Evolutionary conservation across 805 yeast species (phyloP), one percentile per base, ranked within the genome.

Genomic region (Kazachstania africana): DNA sequence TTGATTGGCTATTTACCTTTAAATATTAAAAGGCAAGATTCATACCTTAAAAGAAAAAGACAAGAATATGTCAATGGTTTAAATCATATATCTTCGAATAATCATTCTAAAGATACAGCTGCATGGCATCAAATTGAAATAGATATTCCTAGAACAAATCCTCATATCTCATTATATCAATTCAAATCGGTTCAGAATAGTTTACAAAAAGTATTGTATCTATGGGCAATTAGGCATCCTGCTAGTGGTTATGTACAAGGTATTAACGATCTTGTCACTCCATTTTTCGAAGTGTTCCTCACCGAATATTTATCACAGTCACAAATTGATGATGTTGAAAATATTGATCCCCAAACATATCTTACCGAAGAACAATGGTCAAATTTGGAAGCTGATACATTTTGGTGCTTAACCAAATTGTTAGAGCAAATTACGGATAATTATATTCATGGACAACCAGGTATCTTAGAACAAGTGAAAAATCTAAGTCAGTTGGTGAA

Each of bases 241-340:
- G 95, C 97, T 5, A 77, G 91, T 49, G 98, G 98, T 12, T 88
- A 88, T 55, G 98, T 88, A 14, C 98, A 88, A 60, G 98, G 98
- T 17, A 88, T 88, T 31, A 88, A 88, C 54, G 98, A 88, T 58
- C 65, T 88, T 30, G 83, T 77, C 12, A 88, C 96, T 2, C 97
- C 98, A 3, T 83, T 91, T 51, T 85, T 70, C 55, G 94, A 88
- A 56, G 77, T 85, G 0, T 88, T 88, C 47, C 54, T 91, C 29
- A 65, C 75, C 3, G 74, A 75, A 36, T 85, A 87, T 53, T 53
- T 75, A 20, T 44, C 53, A 6, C 43, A 42, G 23, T 60, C 64
- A 5, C 50, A 53, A 16, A 63, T 63, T 16, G 65, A 56, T 17
- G 59, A 63, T 28, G 65, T 78, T 12, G 80, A 72, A 34, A 60